These are phyloP conservation scores for Bombardia bombarda DNA, from an alignment of 495 filamentous ascomycete genomes.

Conservation along the genomic window DNA sequence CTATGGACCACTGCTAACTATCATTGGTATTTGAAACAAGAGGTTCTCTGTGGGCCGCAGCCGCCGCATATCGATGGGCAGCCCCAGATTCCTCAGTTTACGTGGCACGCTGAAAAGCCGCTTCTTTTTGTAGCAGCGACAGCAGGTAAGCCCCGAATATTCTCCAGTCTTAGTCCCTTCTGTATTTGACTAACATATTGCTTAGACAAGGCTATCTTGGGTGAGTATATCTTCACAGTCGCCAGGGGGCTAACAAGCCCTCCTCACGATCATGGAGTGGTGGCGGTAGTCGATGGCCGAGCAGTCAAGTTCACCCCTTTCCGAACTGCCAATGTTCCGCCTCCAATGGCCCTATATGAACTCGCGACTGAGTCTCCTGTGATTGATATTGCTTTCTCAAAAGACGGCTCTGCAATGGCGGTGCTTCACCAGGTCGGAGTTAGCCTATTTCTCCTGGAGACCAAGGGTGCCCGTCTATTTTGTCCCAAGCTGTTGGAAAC, in stretches of 20 bases:
- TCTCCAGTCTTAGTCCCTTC: slow-evolving; percentile 1
- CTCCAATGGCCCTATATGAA: slow-evolving; percentile 84
- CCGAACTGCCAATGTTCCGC: slow-evolving; percentile 74
- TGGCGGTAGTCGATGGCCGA: slow-evolving; percentile 83
- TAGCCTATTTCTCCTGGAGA: slow-evolving; percentile 56
- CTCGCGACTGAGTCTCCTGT: slow-evolving; percentile 53
- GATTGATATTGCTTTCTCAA: slow-evolving; percentile 68
- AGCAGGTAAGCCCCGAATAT: slow-evolving; percentile 27
- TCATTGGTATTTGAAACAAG: slow-evolving; percentile 97
- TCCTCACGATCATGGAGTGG: slow-evolving; percentile 71
- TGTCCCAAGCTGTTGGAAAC: slow-evolving; percentile 21
- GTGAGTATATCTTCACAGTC: slow-evolving; percentile 65
- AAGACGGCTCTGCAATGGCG: slow-evolving; percentile 57
- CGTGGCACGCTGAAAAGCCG: slow-evolving; percentile 83
- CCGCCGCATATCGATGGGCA: slow-evolving; percentile 20
- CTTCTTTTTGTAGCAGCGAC: slow-evolving; percentile 51
- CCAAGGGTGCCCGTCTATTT: slow-evolving; percentile 33
- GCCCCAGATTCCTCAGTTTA: slow-evolving; percentile 7
- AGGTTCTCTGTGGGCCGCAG: slow-evolving; percentile 43
- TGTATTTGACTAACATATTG: slow-evolving; percentile 12
- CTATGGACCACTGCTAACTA: slow-evolving; percentile 98
- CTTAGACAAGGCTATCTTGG: slow-evolving; percentile 44
- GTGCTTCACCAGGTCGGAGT: slow-evolving; percentile 58
- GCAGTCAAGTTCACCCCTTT: slow-evolving; percentile 79
- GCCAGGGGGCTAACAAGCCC: slow-evolving; percentile 56